Base-by-base conservation (phyloP, 2,329 filamentous ascomycete genomes). In the Trichoderma sp. region DNA sequence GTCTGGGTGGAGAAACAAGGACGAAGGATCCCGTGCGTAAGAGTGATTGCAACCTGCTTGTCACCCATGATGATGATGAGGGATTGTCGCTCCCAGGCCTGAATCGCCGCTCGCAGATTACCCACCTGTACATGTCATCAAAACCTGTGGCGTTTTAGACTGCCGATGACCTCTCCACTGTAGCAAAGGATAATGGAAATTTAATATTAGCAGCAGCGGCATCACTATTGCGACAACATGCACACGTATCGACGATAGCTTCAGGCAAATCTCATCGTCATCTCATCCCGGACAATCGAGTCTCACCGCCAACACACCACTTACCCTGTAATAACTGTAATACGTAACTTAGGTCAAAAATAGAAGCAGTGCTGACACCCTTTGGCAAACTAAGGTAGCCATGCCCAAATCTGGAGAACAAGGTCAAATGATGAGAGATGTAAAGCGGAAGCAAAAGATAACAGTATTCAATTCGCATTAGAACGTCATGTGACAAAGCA, bases 341-440 rank as follows among this genome's bases (percentile, higher is more conserved):
- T 26, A 26, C 26, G 26, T 17, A 58, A n/a, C 32, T 36, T 17
- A 43, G 8, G n/a, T 43, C 64, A 36, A 58, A 67, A 67, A 58
- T 67, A 67, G 64, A 32, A 67, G 50, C 64, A 58, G 23, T 58
- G 64, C 64, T 67, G 50, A 67, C 64, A 39, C 17, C 64, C 64
- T 58, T 61, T 13, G 65, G 23, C 55, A 36, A 28, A 13, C 55
- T 58, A 43, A 68, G 39, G 39, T 43, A 43, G 43, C 34, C 53
- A 47, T 32, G 34, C 26, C 7, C 20, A 43, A 20, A 23, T 58
- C 26, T 26, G 11, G 26, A 43, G 12, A 68, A 28, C n/a, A 39
- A 47, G 62, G n/a, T 30, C 13, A 34, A 43, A 26, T 23, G 13
- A 8, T 11, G 43, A 26, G 26, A 43, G 39, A 43, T 9, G 39